phyloP scores from a whole-genome alignment of 2,329 filamentous ascomycete genomes.

The Alternaria rosae region DNA sequence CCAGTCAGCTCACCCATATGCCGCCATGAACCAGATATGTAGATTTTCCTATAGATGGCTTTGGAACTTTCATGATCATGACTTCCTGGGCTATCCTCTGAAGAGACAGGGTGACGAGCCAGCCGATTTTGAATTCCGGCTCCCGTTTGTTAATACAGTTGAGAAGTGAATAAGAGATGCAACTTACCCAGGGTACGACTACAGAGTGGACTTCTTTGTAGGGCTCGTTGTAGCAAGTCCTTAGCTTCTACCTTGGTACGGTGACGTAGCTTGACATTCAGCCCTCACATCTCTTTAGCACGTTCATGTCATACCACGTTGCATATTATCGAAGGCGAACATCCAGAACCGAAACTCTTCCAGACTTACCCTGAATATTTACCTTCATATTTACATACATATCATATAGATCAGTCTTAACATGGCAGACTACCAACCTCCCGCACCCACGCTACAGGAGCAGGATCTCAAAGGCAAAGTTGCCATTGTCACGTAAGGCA shows the following conservation, averaged over 20 bases:
- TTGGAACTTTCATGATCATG: neutral
- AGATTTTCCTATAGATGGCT: neutral
- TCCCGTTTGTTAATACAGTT: neutral
- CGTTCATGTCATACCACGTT: neutral
- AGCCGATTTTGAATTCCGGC: too few relatives aligned
- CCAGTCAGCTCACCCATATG: neutral
- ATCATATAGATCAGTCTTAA: neutral
- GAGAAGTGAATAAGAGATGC: neutral
- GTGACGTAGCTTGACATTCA: neutral
- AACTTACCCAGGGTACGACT: neutral
- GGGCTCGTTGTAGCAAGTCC: neutral
- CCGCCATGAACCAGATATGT: neutral
- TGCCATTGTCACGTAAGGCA: constrained; percentile 42
- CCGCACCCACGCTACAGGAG: constrained; percentile 29
- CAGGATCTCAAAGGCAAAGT: constrained; percentile 41
- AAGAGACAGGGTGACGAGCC: neutral
- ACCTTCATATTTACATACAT: neutral
- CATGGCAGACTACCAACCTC: constrained; percentile 33
- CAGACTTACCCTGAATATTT: neutral
- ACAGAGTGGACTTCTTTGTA: neutral
- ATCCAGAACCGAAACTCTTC: neutral
- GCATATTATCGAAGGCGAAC: neutral
- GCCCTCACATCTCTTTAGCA: neutral
- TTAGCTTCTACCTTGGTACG: neutral
- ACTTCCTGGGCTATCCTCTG: neutral